phyloP scores from a whole-genome alignment of 2,329 filamentous ascomycete species.

The Hyphodiscus sp. region DNA sequence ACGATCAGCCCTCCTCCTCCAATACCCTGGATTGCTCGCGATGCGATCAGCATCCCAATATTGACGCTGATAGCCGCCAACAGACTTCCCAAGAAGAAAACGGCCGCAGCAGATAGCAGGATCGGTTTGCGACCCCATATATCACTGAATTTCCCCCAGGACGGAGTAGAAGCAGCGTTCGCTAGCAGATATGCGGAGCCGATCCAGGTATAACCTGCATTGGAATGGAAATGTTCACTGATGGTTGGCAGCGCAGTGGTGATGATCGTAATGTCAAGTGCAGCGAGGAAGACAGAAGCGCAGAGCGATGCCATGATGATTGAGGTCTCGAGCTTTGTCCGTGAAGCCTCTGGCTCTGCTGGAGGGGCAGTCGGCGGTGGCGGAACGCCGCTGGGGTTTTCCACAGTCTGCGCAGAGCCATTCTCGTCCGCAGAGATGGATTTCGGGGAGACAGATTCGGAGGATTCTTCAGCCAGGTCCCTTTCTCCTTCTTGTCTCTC shows the following conservation, averaged over 20 bases:
- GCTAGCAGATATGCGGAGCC: conserved; percentile 67
- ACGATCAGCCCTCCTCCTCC: conserved; percentile 27
- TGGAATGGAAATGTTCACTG: conserved; percentile 43
- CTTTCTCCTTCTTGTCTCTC: neutral
- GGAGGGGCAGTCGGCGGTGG: neutral
- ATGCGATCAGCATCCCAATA: conserved; percentile 41
- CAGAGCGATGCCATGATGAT: conserved; percentile 30
- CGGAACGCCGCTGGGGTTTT: neutral
- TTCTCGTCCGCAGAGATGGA: neutral
- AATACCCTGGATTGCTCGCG: conserved; percentile 27
- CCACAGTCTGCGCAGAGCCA: neutral
- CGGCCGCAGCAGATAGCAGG: conserved; percentile 38
- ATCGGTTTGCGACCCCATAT: conserved; percentile 53
- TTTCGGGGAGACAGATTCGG: neutral
- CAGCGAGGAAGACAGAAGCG: conserved; percentile 28
- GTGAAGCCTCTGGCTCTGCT: conserved; percentile 23
- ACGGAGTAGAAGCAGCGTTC: conserved; percentile 56
- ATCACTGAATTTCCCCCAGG: conserved; percentile 57
- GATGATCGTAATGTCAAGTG: conserved; percentile 44
- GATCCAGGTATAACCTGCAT: conserved; percentile 63
- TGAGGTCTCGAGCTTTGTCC: conserved; percentile 26
- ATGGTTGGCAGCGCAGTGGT: conserved; percentile 57
- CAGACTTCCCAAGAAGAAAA: conserved; percentile 48
- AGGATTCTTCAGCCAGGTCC: neutral
- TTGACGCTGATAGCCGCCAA: conserved; percentile 40